Evolutionary conservation across 2,329 filamentous ascomycete genomes (phyloP).

Genomic region (Trichoderma gracile): DNA sequence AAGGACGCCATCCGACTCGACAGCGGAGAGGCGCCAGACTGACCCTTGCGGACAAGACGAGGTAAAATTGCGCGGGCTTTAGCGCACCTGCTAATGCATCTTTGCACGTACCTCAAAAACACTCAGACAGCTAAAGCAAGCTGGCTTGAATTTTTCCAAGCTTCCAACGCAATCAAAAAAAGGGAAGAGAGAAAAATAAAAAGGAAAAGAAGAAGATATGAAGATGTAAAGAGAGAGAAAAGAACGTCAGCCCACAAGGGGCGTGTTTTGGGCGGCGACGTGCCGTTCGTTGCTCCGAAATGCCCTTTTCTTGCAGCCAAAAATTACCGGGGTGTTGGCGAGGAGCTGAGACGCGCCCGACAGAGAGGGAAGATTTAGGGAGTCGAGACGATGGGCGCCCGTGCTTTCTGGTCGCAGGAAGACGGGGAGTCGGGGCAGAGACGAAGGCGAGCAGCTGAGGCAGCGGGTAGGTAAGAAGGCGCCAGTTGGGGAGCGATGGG

Average conservation of each 20-base stretch:
- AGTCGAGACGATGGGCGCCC: slow-evolving; percentile 20
- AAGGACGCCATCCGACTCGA: background rate
- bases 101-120: slow-evolving; percentile 23
- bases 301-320: slow-evolving; percentile 21
- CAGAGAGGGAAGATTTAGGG: slow-evolving; percentile 19
- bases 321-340: slow-evolving; percentile 21
- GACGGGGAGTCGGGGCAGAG: background rate
- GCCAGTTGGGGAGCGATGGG: no score
- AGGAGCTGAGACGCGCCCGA: slow-evolving; percentile 24
- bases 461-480: no score
- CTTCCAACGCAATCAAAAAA: slow-evolving; percentile 15
- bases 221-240: slow-evolving; percentile 10
- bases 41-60: slow-evolving; percentile 1
- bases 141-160: slow-evolving; percentile 14
- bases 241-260: slow-evolving; percentile 26
- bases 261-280: slow-evolving; percentile 21
- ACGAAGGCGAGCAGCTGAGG: slow-evolving; percentile 6
- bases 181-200: no score
- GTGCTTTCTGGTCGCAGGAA: slow-evolving; percentile 5
- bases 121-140: slow-evolving; percentile 8
- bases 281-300: slow-evolving; percentile 20
- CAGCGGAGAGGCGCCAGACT: background rate
- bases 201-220: background rate
- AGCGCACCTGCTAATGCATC: slow-evolving; percentile 19
- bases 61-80: slow-evolving; percentile 24